These are phyloP conservation scores for Trametopsis cervina DNA, from an alignment of 768 basidiomycete species.

Conservation along the genomic window DNA sequence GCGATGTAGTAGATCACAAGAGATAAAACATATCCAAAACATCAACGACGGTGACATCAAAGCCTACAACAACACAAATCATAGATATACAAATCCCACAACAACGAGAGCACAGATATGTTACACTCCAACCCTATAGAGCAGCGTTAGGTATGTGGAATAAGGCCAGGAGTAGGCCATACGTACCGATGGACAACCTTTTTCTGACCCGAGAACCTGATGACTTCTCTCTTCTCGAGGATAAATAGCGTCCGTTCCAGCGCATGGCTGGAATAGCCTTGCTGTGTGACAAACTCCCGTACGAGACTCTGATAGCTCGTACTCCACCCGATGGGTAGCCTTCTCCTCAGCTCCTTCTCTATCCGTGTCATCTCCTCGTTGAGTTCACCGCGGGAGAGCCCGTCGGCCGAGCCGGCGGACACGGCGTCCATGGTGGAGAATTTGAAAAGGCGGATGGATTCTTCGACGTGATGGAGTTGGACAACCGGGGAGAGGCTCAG, in stretches of 20 bases:
- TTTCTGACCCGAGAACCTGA: conserved; percentile 73
- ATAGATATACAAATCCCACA: too few species aligned
- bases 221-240: conserved; percentile 92
- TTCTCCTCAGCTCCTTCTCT: conserved; percentile 75
- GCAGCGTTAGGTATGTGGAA: neutral
- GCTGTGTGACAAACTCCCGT: conserved; percentile 88
- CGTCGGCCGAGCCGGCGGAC: conserved; percentile 88
- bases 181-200: conserved; percentile 18
- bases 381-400: conserved; percentile 82
- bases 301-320: conserved; percentile 93
- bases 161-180: neutral
- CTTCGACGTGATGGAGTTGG: conserved; percentile 91
- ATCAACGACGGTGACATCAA: too few species aligned
- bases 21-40: neutral
- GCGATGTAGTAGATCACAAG: conserved; percentile 21
- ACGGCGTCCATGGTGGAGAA: conserved; percentile 99
- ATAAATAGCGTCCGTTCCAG: conserved; percentile 88
- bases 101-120: neutral
- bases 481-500: conserved; percentile 84
- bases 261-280: conserved; percentile 86
- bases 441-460: conserved; percentile 96
- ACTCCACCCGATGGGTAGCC: conserved; percentile 92
- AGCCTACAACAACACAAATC: too few species aligned
- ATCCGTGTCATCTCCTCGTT: conserved; percentile 92
- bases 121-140: neutral